Base-by-base conservation (phyloP, 225 moss, liverwort and hornwort genomes). In the Marchantia paleacea region DNA sequence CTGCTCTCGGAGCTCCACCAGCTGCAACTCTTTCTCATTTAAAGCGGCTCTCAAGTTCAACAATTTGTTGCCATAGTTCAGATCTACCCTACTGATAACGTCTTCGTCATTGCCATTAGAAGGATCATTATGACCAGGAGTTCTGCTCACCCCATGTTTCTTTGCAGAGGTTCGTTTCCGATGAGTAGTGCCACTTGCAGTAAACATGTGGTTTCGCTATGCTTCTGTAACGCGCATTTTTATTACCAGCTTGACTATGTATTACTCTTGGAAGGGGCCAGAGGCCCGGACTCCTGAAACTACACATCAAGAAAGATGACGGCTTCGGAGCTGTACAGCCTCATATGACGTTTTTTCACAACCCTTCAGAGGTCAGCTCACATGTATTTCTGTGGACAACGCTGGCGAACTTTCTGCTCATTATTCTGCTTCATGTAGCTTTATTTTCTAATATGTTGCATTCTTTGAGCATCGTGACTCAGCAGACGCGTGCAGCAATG, bases 1-100 rank as follows among this genome's bases (percentile, higher is more conserved):
- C 72, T 95, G 92, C 80, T 95, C 93, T 67, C 92, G 89, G 57
- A 95, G 90, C 85, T 95, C 95, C 72, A 95, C 95, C 54, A 95
- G 88, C 84, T 95, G 93, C 80, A 95, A 73, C 81, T 95, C 95
- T 83, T 95, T 95, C 81, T 95, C 91, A 75, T 90, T 95, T 70
- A 95, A 76, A 52, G 90, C 89, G 12, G 88, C 90, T 75, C 91
- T 83, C 52, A 95, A 84, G 79, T 83, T 81, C 83, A 92, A 74
- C 75, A 95, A 83, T 64, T 88, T 91, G 54, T 90, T 89, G 4
- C 88, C 90, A 75, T 83, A 85, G 25, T 86, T 86, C 65, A 85
- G 83, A n/a, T 90, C 85, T 65, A 82, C 7, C 16, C 80, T 52
- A 78, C 79, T 79, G 12, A 28, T 25, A 54, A 53, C 19, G 55